Percentiles rank a stretch among this genome's conserved stretches.
Conservation (phyloP, 2,329 filamentous ascomycete species). For the Colletotrichum incanum region DNA sequence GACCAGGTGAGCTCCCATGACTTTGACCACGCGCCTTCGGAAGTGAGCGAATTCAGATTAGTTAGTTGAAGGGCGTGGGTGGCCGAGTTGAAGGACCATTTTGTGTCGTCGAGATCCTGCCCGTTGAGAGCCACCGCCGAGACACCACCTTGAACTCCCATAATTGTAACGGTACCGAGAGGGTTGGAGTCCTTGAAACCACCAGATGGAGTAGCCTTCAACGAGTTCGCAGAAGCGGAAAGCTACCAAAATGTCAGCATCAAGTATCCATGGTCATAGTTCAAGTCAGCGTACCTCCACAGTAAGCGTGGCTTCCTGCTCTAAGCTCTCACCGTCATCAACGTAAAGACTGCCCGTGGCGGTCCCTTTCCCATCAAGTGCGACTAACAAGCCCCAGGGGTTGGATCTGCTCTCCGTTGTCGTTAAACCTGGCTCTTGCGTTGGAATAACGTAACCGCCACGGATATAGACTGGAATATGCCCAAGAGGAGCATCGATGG, state of each 20-base stretch:
- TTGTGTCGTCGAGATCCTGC: slow-evolving; percentile 53
- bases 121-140: slow-evolving; percentile 69
- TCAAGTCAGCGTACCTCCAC: slow-evolving; percentile 60
- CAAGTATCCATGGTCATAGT: slow-evolving; percentile 17
- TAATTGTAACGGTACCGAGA: slow-evolving; percentile 74
- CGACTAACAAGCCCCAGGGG: slow-evolving; percentile 78
- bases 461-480: slow-evolving; percentile 81
- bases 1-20: slow-evolving; percentile 31
- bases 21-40: slow-evolving; percentile 24
- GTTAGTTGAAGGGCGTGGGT: slow-evolving; percentile 20
- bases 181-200: slow-evolving; percentile 70
- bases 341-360: slow-evolving; percentile 78
- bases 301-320: slow-evolving; percentile 61
- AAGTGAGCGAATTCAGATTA: slow-evolving; percentile 7
- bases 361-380: slow-evolving; percentile 67
- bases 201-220: slow-evolving; percentile 67
- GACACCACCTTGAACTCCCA: slow-evolving; percentile 66
- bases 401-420: slow-evolving; percentile 74
- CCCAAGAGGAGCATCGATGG: slow-evolving; percentile 44
- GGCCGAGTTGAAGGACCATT: slow-evolving; percentile 22
- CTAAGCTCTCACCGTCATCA: slow-evolving; percentile 81
- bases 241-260: slow-evolving; percentile 53
- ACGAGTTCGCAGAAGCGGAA: slow-evolving; percentile 56
- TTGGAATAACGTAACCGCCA: slow-evolving; percentile 77
- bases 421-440: slow-evolving; percentile 78